Evolutionary conservation across 306 rosid species (phyloP).

Genomic region (Amphicarpaea edgeworthii): DNA sequence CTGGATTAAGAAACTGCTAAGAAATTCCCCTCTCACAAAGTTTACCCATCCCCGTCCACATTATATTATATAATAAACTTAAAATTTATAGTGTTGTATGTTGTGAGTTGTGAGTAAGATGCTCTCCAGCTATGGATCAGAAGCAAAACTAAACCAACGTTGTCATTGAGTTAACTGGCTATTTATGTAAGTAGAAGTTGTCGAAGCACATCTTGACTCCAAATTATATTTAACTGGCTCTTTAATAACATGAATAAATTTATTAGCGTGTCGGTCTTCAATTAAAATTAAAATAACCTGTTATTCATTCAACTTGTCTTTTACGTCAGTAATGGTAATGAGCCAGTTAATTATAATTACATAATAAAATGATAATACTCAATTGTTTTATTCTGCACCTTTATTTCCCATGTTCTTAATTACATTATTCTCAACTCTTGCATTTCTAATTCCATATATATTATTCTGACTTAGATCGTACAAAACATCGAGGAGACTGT

Average conservation of each 20-base stretch:
- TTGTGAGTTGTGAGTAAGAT: neutral
- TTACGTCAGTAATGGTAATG: too few relatives aligned
- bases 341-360: too few relatives aligned
- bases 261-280: neutral
- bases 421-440: constrained; percentile 9
- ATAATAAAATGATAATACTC: neutral
- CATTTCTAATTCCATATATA: constrained; percentile 27
- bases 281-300: neutral
- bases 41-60: neutral
- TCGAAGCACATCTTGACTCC: constrained; percentile 14
- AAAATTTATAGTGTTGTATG: neutral
- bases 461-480: constrained; percentile 40
- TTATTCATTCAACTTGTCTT: constrained; percentile 7
- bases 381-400: neutral
- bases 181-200: too few relatives aligned
- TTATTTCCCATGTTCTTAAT: neutral
- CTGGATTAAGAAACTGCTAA: neutral
- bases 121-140: too few relatives aligned
- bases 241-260: neutral
- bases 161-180: neutral
- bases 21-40: neutral
- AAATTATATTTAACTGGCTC: neutral
- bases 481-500: constrained; percentile 52
- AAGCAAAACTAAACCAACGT: too few relatives aligned
- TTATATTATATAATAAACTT: too few relatives aligned